phyloP scores from a whole-genome alignment of 78 protist species.

The Acrasis kona region DNA sequence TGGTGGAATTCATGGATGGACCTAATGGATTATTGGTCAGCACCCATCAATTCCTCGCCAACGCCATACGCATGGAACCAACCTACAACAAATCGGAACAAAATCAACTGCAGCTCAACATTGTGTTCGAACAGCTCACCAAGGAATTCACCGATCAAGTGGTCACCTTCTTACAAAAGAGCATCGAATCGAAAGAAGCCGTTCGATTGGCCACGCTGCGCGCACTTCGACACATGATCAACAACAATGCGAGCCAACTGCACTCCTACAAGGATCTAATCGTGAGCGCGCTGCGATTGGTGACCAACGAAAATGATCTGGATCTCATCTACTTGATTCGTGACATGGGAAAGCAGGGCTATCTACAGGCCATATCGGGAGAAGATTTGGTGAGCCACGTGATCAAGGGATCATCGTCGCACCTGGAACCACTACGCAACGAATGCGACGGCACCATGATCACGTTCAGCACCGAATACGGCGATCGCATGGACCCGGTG shows the following conservation, averaged over 20 bases:
- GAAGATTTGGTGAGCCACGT: not conserved
- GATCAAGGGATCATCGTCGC: not conserved
- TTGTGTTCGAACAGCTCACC: too few species aligned
- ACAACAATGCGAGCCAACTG: not conserved
- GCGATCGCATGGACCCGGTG: slow-evolving; percentile 1
- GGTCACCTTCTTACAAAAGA: too few species aligned
- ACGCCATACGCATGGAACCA: too few species aligned
- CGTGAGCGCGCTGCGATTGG: not conserved
- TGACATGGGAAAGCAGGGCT: not conserved
- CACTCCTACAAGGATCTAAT: not conserved
- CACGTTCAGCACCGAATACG: not conserved
- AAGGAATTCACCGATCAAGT: too few species aligned
- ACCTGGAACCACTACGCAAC: too few species aligned
- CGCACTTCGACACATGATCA: not conserved
- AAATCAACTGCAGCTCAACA: too few species aligned
- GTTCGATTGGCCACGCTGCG: not conserved
- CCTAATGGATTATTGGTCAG: too few species aligned
- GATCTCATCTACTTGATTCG: not conserved
- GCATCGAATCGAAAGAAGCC: too few species aligned
- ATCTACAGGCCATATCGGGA: not conserved
- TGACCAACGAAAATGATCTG: not conserved
- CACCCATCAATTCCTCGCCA: too few species aligned
- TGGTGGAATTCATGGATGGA: too few species aligned
- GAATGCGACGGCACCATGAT: too few species aligned
- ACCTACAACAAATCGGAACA: too few species aligned